Percentiles rank a stretch among this genome's conserved stretches.
phyloP scores from a whole-genome alignment of 1,284 basidiomycete genomes.

The Tilletia setariae region DNA sequence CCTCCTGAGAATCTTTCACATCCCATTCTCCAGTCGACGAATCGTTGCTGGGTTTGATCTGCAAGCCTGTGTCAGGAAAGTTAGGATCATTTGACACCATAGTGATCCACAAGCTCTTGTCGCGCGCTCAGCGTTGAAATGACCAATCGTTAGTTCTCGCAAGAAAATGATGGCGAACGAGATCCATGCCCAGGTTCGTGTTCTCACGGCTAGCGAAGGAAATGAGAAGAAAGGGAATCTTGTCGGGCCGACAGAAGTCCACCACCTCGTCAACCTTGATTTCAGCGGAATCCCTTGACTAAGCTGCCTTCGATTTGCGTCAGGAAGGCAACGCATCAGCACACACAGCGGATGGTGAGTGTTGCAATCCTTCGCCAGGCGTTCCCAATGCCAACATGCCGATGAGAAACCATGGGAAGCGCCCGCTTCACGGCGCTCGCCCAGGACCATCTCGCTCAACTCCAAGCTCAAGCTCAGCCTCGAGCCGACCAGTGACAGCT shows the following conservation, averaged over 20 bases:
- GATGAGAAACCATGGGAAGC: neutral
- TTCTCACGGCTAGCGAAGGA: too few relatives aligned
- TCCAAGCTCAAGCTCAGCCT: constrained; percentile 27
- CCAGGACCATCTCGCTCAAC: neutral
- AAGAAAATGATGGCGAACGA: too few relatives aligned
- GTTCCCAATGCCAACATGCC: neutral
- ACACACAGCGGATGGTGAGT: neutral
- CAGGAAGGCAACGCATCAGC: too few relatives aligned
- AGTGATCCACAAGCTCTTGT: too few relatives aligned
- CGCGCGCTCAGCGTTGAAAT: too few relatives aligned
- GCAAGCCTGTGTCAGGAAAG: constrained; percentile 35
- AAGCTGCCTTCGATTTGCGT: too few relatives aligned
- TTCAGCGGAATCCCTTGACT: too few relatives aligned
- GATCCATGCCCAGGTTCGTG: too few relatives aligned
- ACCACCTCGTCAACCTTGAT: too few relatives aligned
- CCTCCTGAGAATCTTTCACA: constrained; percentile 32
- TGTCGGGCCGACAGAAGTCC: too few relatives aligned
- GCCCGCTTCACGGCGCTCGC: neutral
- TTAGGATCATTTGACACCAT: constrained; percentile 31
- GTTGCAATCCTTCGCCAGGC: neutral
- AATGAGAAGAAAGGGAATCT: too few relatives aligned
- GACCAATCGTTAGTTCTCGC: too few relatives aligned
- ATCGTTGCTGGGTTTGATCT: constrained; percentile 35
- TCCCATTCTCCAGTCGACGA: neutral
- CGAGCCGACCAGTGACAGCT: neutral